These are phyloP conservation scores for Suzukiozyma palmioleophila DNA, from an alignment of 1,139 yeast species.

Conservation along the genomic window DNA sequence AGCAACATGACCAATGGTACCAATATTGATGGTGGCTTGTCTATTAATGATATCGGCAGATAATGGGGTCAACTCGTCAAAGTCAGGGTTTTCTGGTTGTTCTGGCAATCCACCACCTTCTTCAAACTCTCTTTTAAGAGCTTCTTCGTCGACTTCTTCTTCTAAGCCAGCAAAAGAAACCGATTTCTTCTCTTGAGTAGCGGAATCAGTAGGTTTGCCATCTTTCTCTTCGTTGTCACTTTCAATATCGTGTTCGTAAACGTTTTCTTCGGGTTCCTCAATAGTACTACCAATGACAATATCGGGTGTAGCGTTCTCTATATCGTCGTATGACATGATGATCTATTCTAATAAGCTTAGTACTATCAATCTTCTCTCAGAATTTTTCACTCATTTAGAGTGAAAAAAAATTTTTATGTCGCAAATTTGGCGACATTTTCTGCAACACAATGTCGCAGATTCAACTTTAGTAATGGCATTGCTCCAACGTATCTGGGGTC, in stretches of 20 bases:
- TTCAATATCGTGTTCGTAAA: conserved; percentile 41
- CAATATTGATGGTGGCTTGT: conserved; percentile 98
- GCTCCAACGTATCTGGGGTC: too few relatives aligned
- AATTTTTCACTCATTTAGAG: conserved; percentile 1
- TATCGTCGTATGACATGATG: conserved; percentile 55
- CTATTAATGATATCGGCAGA: conserved; percentile 95
- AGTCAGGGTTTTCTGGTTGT: conserved; percentile 88
- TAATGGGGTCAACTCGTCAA: conserved; percentile 71
- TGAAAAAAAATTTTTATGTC: background rate
- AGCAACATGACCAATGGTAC: conserved; percentile 69
- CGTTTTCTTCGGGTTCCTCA: conserved; percentile 39
- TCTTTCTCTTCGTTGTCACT: conserved; percentile 42
- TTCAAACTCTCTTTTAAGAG: conserved; percentile 78
- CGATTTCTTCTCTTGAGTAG: conserved; percentile 56
- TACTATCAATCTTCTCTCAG: background rate
- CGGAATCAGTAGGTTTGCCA: conserved; percentile 23
- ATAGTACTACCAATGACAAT: conserved; percentile 74
- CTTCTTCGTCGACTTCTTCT: conserved; percentile 56
- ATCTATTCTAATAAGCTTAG: background rate
- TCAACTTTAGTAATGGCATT: background rate
- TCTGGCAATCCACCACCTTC: conserved; percentile 99
- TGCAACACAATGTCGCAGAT: background rate
- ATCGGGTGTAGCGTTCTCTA: conserved; percentile 82
- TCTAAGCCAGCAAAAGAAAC: conserved; percentile 82
- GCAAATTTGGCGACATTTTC: background rate